Base-by-base conservation (phyloP, 106 monocot species). In the Dioscorea dumetorum region DNA sequence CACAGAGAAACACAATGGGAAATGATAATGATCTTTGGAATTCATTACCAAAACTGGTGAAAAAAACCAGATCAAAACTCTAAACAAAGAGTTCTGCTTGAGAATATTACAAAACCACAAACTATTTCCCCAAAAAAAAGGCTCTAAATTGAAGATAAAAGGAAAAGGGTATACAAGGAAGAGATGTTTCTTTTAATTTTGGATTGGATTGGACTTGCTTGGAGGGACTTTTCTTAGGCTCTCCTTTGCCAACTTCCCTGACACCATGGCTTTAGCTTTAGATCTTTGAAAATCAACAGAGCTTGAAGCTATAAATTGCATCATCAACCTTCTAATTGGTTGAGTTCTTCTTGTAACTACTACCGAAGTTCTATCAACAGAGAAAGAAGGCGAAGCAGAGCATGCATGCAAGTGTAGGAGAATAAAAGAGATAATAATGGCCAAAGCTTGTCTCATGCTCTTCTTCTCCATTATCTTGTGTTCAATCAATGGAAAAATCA, bases 151-250 rank as follows among this genome's bases (percentile, higher is more conserved):
- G 3, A 41, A 41, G 9, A 41, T 0, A 6, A 41, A 41, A 41
- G 0, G 6, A 41, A 41, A 41, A 41, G n/a, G n/a, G n/a, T 8
- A 41, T 6, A 41, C 6, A 41, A 41, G 6, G 10, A 41, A 41
- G 41, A 41, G 41, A 41, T 3, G 6, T 41, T 0, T 2, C 21
- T 65, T 10, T 48, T 65, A 65, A 19, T 65, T 65, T 48, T 65
- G 64, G 16, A 22, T 65, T 49, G 64, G 64, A 65, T 65, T 65
- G 41, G 64, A 65, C 48, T 21, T 65, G 65, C 65, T 65, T 65
- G 65, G 5, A 12, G 65, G 65, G 3, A 33, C 49, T 2, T 49
- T 65, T 20, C 65, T 65, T 21, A 65, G 49, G 49, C 65, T 65
- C 22, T 13, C 49, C 7, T 20, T 65, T 21, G 4, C 48, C 11